A percentile compares a stretch with the other conserved stretches of the same genome.
These are phyloP conservation scores for Barnettozyma vustinii DNA, from an alignment of 805 yeast genomes.

Conservation along the genomic window DNA sequence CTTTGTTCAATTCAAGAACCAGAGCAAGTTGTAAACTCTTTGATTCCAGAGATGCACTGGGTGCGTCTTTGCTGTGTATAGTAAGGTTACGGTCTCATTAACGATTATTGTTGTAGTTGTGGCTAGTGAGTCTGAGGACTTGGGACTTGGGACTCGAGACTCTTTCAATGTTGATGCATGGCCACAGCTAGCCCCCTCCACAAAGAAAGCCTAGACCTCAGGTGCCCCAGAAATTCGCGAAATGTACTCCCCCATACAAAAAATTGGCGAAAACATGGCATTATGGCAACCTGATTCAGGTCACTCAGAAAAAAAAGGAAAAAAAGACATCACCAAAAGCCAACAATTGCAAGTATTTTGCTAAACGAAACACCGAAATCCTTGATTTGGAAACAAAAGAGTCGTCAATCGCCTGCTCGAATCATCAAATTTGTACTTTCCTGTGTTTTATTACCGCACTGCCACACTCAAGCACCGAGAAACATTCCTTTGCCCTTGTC, in stretches of 20 bases:
- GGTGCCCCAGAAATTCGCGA: not conserved
- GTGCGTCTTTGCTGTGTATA: conserved; percentile 1
- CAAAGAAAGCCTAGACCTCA: not conserved
- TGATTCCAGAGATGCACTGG: not conserved
- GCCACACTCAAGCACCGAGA: not conserved
- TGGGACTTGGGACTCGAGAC: not conserved
- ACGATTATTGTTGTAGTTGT: not conserved
- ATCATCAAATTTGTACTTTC: not conserved
- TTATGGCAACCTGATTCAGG: not conserved
- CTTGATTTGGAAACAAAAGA: not conserved
- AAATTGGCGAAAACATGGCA: not conserved
- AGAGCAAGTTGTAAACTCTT: conserved; percentile 19
- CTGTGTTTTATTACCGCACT: not conserved
- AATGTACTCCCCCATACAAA: not conserved
- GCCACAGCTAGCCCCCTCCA: not conserved
- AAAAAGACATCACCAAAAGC: conserved; percentile 1
- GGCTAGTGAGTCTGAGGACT: not conserved
- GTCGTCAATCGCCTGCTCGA: not conserved
- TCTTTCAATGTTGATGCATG: too few relatives aligned
- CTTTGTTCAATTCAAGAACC: conserved; percentile 31
- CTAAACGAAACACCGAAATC: not conserved
- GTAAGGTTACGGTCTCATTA: not conserved
- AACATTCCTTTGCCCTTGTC: not conserved
- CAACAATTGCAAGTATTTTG: not conserved
- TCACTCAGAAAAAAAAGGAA: conserved; percentile 3